Base-by-base conservation (phyloP, 1,284 basidiomycete genomes). In the Gomphus bonarii region DNA sequence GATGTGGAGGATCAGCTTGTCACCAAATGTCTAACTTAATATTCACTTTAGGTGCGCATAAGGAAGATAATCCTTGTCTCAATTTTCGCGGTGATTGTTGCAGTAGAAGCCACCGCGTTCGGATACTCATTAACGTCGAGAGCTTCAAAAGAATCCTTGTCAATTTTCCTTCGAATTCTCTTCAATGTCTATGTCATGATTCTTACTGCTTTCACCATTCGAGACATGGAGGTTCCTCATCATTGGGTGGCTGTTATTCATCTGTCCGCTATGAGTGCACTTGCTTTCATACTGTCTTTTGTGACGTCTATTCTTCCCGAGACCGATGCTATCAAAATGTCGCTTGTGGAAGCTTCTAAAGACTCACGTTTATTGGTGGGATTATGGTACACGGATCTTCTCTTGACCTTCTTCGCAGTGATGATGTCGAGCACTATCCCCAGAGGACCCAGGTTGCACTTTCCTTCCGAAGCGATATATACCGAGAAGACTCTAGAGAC, bases 371-470 rank as follows among this genome's bases (percentile, higher is more conserved):
- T 63, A 11, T 61, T 60, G 9, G 58, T 71, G 3, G 62, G 67
- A 9, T 63, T 82, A 6, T 81, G 77, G 75, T 76, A 79, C 54
- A 66, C 74, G 4, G 69, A 75, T 2, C 66, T 83, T 4, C 68
- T 68, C 0, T 68, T 85, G 7, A 82, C 84, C 61, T 61, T 74
- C 18, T 57, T 77, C n/a, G 70, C 76, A 0, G 72, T 75, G 54
- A 56, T 76, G 30, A 62, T 86, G 31, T 73, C 78, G 8, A 73
- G 79, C 50, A 81, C 77, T 1, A 85, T 82, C 3, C 85, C 83
- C 2, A 75, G 79, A 40, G 90, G 90, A 0, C 92, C 92, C 0
- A 70, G 75, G 3, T 72, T 92, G 28, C 81, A 90, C 65, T 88
- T 82, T 63, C 85, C 87, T 0, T 74, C 82, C 7, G 75, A 80